Percentiles rank a stretch among this genome's conserved stretches.
Conservation (phyloP, 1,284 basidiomycete species). For the Tylopilus sp. region DNA sequence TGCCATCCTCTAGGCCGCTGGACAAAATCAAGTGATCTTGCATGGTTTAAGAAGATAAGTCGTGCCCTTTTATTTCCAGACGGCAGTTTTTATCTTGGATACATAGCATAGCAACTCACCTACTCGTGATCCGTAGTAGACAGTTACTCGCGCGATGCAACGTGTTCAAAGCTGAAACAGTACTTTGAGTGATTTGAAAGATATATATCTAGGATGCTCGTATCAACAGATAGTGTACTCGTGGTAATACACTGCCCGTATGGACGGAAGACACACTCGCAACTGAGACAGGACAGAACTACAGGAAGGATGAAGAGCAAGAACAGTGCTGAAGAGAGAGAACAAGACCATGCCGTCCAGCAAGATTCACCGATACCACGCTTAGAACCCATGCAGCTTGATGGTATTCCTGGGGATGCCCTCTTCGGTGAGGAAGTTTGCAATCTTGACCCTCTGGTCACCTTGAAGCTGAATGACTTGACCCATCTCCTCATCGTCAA, state of each 20-base stretch:
- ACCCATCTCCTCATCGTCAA: slow-evolving; percentile 95
- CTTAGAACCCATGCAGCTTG: slow-evolving; percentile 82
- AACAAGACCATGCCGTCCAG: slow-evolving; percentile 8
- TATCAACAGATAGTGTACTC: slow-evolving; percentile 24
- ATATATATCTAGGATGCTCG: slow-evolving; percentile 25
- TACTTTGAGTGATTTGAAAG: slow-evolving; percentile 4
- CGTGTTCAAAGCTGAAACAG: slow-evolving; percentile 6
- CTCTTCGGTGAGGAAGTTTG: slow-evolving; percentile 77
- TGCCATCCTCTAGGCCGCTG: slow-evolving; percentile 45
- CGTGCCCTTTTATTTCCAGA: slow-evolving; percentile 8
- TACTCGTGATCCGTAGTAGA: background rate
- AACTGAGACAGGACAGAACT: slow-evolving; percentile 17
- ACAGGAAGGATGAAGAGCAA: slow-evolving; percentile 16
- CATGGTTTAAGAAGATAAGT: slow-evolving; percentile 21
- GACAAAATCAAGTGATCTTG: slow-evolving; percentile 59
- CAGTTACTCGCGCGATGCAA: background rate
- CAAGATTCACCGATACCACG: slow-evolving; percentile 4
- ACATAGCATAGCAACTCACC: background rate
- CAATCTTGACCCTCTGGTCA: slow-evolving; percentile 92
- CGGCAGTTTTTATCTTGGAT: slow-evolving; percentile 14
- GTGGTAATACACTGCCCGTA: slow-evolving; percentile 29
- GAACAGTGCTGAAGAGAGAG: slow-evolving; percentile 9
- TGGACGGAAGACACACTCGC: slow-evolving; percentile 14
- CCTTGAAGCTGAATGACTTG: slow-evolving; percentile 99
- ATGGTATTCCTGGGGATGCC: slow-evolving; percentile 69